These are phyloP conservation scores for Lindgomyces ingoldianus DNA, from an alignment of 495 filamentous ascomycete genomes.

Conservation along the genomic window DNA sequence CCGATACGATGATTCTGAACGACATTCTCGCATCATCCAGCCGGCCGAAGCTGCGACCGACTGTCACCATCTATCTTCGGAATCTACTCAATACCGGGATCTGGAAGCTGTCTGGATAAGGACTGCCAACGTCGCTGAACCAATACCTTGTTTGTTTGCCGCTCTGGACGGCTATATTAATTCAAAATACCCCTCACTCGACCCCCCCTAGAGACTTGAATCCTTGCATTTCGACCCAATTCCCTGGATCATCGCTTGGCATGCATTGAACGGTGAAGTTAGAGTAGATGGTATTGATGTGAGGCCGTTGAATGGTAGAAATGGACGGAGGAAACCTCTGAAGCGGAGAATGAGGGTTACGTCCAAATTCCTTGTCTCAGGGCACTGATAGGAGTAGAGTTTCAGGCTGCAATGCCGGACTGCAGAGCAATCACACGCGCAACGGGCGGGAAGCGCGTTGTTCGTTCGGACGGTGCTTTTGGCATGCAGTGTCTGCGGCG, in stretches of 20 bases:
- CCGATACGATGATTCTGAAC: no score
- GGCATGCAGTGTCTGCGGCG: no score
- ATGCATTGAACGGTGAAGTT: conserved; percentile 16
- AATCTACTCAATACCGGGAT: background rate
- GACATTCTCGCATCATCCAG: background rate
- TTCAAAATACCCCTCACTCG: conserved; percentile 1
- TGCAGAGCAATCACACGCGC: background rate
- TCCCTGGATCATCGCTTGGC: conserved; percentile 7
- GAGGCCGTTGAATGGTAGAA: background rate
- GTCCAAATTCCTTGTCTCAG: background rate
- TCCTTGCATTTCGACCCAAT: background rate
- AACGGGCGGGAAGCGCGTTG: background rate
- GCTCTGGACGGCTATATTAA: background rate
- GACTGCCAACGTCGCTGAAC: background rate
- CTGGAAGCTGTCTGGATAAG: background rate
- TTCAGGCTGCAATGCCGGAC: background rate
- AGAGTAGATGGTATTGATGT: background rate
- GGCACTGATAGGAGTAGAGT: no score
- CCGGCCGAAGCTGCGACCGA: background rate
- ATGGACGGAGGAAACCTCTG: background rate
- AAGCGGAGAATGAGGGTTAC: background rate
- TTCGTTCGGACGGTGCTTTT: no score
- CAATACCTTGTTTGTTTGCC: background rate
- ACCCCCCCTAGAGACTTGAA: background rate
- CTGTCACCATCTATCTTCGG: background rate